phyloP scores from a whole-genome alignment of 345 rosid species.

The Firmiana major region DNA sequence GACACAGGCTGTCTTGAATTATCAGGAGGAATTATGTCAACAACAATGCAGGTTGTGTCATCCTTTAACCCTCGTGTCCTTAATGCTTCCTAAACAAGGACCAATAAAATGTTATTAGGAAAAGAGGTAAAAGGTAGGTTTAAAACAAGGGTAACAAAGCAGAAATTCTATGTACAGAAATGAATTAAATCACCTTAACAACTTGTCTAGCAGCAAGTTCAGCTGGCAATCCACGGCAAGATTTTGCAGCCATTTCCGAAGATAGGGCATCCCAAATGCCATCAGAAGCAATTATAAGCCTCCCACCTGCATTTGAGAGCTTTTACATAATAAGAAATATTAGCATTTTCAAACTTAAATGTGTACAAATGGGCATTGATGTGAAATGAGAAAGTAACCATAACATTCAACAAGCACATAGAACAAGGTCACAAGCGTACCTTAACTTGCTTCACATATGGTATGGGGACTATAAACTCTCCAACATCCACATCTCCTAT shows the following conservation, averaged over 20 bases:
- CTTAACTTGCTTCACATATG: conserved; percentile 91
- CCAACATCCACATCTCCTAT: conserved; percentile 96
- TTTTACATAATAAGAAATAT: conserved; percentile 24
- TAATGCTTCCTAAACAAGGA: conserved; percentile 62
- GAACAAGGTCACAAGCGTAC: conserved; percentile 25
- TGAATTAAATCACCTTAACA: conserved; percentile 61
- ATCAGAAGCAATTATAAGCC: conserved; percentile 91
- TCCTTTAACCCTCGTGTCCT: conserved; percentile 81
- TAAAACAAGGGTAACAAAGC: background rate
- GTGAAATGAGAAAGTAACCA: background rate
- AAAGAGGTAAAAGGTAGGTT: background rate
- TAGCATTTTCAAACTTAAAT: conserved; percentile 4
- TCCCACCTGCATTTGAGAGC: conserved; percentile 82
- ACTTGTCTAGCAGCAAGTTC: conserved; percentile 91
- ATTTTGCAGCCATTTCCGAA: conserved; percentile 66
- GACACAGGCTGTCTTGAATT: conserved; percentile 35
- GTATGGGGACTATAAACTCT: conserved; percentile 86
- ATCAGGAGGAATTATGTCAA: conserved; percentile 80
- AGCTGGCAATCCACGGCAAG: conserved; percentile 78
- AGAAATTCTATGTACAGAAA: background rate
- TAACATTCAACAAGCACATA: background rate
- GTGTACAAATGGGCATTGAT: background rate
- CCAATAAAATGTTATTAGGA: background rate
- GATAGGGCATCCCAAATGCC: conserved; percentile 92
- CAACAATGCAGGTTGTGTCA: conserved; percentile 89